A percentile compares a stretch with the other conserved stretches of the same genome.
Conservation (phyloP, 306 rosid genomes). For the Boehmeria nivea region DNA sequence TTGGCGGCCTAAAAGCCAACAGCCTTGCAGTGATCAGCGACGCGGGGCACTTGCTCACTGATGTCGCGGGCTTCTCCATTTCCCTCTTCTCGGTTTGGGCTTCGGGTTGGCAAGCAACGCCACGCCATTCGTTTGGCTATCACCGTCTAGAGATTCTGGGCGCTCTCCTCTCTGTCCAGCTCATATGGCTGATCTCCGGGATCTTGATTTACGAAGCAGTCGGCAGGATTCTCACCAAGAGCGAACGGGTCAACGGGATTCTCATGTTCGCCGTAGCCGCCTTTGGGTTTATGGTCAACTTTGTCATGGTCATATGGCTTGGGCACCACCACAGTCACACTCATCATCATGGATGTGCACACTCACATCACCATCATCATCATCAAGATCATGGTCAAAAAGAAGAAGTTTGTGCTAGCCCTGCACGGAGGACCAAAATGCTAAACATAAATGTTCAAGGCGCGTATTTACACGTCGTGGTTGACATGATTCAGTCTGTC, state of each 20-base stretch:
- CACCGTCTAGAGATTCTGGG: slow-evolving; percentile 84
- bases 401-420: no score
- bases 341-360: slow-evolving; percentile 16
- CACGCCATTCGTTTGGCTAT: slow-evolving; percentile 70
- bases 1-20: slow-evolving; percentile 83
- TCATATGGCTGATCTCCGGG: slow-evolving; percentile 84
- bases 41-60: slow-evolving; percentile 89
- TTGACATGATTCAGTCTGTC: slow-evolving; percentile 85
- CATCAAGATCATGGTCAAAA: slow-evolving; percentile 33
- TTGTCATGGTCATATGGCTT: slow-evolving; percentile 77
- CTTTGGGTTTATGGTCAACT: slow-evolving; percentile 70
- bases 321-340: slow-evolving; percentile 45
- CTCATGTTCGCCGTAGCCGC: slow-evolving; percentile 85
- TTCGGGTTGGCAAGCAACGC: slow-evolving; percentile 81
- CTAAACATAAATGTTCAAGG: slow-evolving; percentile 80
- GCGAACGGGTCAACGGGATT: slow-evolving; percentile 50
- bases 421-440: slow-evolving; percentile 21
- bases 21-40: slow-evolving; percentile 80
- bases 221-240: slow-evolving; percentile 38
- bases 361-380: slow-evolving; percentile 15
- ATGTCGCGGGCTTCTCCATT: slow-evolving; percentile 66
- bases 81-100: slow-evolving; percentile 86
- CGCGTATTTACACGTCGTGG: slow-evolving; percentile 82
- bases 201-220: slow-evolving; percentile 70
- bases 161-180: slow-evolving; percentile 79